Conservation (phyloP, 2,329 filamentous ascomycete species). For the Grosmannia serpens region DNA sequence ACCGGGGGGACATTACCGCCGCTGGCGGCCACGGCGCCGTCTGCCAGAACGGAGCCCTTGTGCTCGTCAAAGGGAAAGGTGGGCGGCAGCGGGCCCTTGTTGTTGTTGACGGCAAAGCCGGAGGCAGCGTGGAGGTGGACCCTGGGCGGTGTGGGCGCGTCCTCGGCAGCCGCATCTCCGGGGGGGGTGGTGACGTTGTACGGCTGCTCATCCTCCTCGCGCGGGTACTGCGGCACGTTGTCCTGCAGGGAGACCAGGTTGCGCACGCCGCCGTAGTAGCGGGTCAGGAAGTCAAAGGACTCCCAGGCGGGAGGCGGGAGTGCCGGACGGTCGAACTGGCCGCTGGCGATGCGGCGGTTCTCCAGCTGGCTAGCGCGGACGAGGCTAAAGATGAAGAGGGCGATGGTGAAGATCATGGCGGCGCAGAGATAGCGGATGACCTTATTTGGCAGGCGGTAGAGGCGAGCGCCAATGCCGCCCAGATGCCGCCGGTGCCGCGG, state of each 20-base stretch:
- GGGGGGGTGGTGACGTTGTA: slow-evolving; percentile 21
- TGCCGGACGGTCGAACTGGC: slow-evolving; percentile 46
- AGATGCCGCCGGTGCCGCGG: slow-evolving; percentile 1
- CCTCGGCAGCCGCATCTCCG: background rate
- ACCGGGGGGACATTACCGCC: slow-evolving; percentile 28
- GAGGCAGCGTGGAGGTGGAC: slow-evolving; percentile 15
- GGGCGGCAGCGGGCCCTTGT: slow-evolving; percentile 12
- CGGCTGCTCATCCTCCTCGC: slow-evolving; percentile 45
- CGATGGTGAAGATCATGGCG: slow-evolving; percentile 53
- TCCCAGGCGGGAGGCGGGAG: slow-evolving; percentile 67
- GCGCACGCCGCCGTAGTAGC: slow-evolving; percentile 83
- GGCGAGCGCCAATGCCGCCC: slow-evolving; percentile 17
- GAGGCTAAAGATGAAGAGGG: slow-evolving; percentile 68
- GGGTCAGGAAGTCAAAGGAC: slow-evolving; percentile 68
- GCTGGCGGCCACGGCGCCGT: slow-evolving; percentile 28
- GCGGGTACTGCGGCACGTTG: slow-evolving; percentile 74
- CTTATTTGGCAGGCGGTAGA: slow-evolving; percentile 58
- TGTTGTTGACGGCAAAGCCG: slow-evolving; percentile 1
- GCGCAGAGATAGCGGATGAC: slow-evolving; percentile 71
- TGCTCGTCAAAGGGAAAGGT: slow-evolving; percentile 9
- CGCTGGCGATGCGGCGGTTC: slow-evolving; percentile 47
- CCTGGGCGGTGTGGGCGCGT: slow-evolving; percentile 6
- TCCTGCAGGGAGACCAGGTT: slow-evolving; percentile 53
- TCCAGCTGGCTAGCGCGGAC: slow-evolving; percentile 63
- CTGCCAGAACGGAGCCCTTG: slow-evolving; percentile 2